A percentile compares a stretch with the other conserved stretches of the same genome.
Conservation (phyloP, 805 yeast species). For the Torulaspora delbrueckii region DNA sequence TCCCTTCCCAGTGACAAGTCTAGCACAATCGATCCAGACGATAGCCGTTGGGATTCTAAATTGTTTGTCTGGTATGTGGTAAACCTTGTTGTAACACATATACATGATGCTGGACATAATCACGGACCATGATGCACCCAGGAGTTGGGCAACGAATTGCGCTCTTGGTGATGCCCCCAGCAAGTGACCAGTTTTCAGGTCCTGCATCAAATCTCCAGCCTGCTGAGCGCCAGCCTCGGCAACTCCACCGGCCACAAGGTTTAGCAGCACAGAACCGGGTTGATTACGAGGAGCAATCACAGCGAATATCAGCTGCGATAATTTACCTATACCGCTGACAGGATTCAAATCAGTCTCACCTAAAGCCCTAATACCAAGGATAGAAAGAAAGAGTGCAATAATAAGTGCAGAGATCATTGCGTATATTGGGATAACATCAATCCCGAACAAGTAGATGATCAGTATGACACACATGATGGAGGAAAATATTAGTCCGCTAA, state of each 20-base stretch:
- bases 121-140: slow-evolving; percentile 84
- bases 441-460: slow-evolving; percentile 64
- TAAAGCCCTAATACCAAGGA: slow-evolving; percentile 85
- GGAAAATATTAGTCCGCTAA: slow-evolving; percentile 60
- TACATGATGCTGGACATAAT: slow-evolving; percentile 77
- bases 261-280: slow-evolving; percentile 78
- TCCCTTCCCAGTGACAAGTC: slow-evolving; percentile 87
- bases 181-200: slow-evolving; percentile 87
- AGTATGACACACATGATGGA: slow-evolving; percentile 62
- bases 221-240: slow-evolving; percentile 99
- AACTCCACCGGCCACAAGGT: slow-evolving; percentile 90
- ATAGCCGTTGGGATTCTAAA: slow-evolving; percentile 93
- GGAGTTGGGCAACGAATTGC: slow-evolving; percentile 83
- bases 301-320: slow-evolving; percentile 87
- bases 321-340: slow-evolving; percentile 92
- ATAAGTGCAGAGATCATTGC: slow-evolving; percentile 64
- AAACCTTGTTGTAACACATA: slow-evolving; percentile 71
- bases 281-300: slow-evolving; percentile 65
- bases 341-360: slow-evolving; percentile 98
- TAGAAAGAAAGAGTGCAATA: slow-evolving; percentile 71
- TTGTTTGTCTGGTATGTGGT: slow-evolving; percentile 74
- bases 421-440: slow-evolving; percentile 58
- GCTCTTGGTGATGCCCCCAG: slow-evolving; percentile 89
- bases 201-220: slow-evolving; percentile 98
- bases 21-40: slow-evolving; percentile 94